phyloP scores from a whole-genome alignment of 768 basidiomycete genomes.

The Cystobasidiopsis lactophilus region DNA sequence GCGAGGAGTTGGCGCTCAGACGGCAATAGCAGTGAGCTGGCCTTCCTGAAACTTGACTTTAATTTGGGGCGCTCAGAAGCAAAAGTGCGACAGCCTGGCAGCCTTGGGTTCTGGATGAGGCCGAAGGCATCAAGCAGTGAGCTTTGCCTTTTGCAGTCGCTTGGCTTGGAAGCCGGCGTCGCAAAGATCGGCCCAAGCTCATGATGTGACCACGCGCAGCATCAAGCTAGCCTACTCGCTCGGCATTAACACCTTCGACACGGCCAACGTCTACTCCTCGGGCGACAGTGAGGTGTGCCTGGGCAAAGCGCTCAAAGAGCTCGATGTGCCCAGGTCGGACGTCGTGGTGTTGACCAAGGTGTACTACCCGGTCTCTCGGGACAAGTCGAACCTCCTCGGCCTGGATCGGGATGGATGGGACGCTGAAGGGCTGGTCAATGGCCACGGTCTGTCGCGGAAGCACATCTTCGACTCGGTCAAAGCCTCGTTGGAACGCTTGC shows the following conservation, averaged over 20 bases:
- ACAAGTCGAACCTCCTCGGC: not conserved
- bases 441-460: conserved; percentile 30
- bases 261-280: conserved; percentile 36
- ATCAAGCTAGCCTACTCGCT: too few species aligned
- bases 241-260: conserved; percentile 23
- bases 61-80: too few species aligned
- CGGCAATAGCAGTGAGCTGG: too few species aligned
- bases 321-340: conserved; percentile 45
- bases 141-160: too few species aligned
- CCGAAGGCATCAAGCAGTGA: too few species aligned
- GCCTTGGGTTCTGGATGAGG: too few species aligned
- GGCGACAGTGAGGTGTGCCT: conserved; percentile 44
- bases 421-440: conserved; percentile 35
- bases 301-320: conserved; percentile 47
- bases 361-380: not conserved
- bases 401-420: not conserved
- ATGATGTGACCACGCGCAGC: too few species aligned
- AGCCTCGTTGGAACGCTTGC: conserved; percentile 38
- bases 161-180: too few species aligned
- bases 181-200: too few species aligned
- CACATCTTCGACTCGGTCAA: conserved; percentile 44
- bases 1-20: too few species aligned
- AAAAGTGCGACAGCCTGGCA: too few species aligned
- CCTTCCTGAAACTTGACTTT: too few species aligned
- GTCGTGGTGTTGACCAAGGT: conserved; percentile 63